Evolutionary conservation across 805 yeast genomes (phyloP).

Genomic region (Maudiozyma pseudohumilis): DNA sequence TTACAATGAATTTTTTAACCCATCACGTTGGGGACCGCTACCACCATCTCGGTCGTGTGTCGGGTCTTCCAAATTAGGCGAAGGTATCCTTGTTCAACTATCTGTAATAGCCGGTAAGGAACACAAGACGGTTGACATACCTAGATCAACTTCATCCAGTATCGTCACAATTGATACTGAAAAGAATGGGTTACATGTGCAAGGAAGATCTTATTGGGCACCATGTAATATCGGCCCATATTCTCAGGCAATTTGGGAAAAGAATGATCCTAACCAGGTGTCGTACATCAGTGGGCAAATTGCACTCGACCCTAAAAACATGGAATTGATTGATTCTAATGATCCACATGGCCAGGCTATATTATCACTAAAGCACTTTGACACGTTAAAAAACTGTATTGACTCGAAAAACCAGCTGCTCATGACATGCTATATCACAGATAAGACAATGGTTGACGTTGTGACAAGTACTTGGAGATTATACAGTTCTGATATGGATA

Average conservation of each 20-base stretch:
- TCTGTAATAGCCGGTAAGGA: conserved; percentile 44
- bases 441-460: conserved; percentile 26
- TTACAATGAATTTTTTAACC: conserved; percentile 46
- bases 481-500: conserved; percentile 28
- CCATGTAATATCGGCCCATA: conserved; percentile 98
- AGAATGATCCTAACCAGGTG: conserved; percentile 38
- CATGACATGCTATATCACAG: conserved; percentile 48
- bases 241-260: conserved; percentile 59
- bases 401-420: conserved; percentile 36
- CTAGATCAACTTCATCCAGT: not conserved
- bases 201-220: conserved; percentile 94
- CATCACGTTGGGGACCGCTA: conserved; percentile 33
- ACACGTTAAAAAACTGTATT: conserved; percentile 48
- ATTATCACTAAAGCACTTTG: conserved; percentile 67
- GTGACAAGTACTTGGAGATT: conserved; percentile 35
- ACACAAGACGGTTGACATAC: not conserved
- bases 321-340: conserved; percentile 37
- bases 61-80: conserved; percentile 40
- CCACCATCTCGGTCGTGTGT: conserved; percentile 92
- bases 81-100: conserved; percentile 32
- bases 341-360: conserved; percentile 31
- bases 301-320: conserved; percentile 64
- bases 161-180: conserved; percentile 9
- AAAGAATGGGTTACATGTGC: conserved; percentile 76
- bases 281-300: conserved; percentile 83